These are phyloP conservation scores for Fomes fomentarius DNA, from an alignment of 1,284 basidiomycete genomes.

Conservation along the genomic window DNA sequence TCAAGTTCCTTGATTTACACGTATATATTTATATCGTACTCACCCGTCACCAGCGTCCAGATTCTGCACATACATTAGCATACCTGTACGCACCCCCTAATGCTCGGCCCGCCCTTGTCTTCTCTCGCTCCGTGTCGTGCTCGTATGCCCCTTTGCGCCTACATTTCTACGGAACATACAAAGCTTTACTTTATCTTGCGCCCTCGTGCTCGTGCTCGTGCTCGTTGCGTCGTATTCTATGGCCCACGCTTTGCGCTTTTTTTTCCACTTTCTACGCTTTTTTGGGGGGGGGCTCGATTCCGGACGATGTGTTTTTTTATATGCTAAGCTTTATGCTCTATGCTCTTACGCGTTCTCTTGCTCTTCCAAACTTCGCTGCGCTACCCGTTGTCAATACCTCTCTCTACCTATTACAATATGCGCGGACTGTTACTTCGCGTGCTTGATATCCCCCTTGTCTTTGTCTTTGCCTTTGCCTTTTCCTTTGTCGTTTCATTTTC, in stretches of 20 bases:
- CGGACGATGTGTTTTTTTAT: not conserved
- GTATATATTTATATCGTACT: slow-evolving; percentile 22
- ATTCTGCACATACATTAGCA: slow-evolving; percentile 16
- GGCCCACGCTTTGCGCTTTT: too few relatives aligned
- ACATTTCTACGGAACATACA: not conserved
- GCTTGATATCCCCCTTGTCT: not conserved
- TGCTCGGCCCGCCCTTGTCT: slow-evolving; percentile 5
- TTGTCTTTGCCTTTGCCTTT: not conserved
- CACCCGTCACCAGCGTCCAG: not conserved
- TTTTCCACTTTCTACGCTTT: too few relatives aligned
- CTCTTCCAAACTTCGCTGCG: too few relatives aligned
- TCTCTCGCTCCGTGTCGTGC: not conserved
- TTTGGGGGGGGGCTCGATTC: too few relatives aligned
- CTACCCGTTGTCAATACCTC: too few relatives aligned
- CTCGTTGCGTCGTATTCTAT: not conserved
- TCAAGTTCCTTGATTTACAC: slow-evolving; percentile 21
- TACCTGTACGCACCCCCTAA: slow-evolving; percentile 19
- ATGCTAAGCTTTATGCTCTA: not conserved
- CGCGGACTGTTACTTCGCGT: too few relatives aligned
- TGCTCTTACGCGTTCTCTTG: not conserved
- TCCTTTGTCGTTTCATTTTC: not conserved
- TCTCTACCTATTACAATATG: too few relatives aligned
- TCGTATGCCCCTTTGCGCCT: not conserved
- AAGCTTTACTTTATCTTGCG: not conserved
- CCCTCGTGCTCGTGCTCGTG: too few relatives aligned